Conservation (phyloP, 2,329 filamentous ascomycete genomes). For the Fusarium siculi region DNA sequence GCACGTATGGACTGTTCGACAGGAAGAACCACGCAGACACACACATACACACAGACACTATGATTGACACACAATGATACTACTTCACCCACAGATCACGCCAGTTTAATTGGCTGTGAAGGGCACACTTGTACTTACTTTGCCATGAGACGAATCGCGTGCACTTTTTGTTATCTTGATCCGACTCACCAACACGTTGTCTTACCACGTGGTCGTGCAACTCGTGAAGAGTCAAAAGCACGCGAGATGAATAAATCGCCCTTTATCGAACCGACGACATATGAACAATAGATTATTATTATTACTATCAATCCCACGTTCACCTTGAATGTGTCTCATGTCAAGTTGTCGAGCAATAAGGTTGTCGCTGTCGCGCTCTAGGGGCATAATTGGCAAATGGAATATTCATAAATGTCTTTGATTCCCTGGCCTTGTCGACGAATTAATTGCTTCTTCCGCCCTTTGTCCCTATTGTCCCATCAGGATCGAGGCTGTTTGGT, state of each 20-base stretch:
- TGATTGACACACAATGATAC: conserved; percentile 9
- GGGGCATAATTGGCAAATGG: conserved; percentile 1
- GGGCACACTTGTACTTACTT: conserved; percentile 34
- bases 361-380: background rate
- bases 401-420: conserved; percentile 19
- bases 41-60: conserved; percentile 12
- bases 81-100: conserved; percentile 24
- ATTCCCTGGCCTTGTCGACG: conserved; percentile 5
- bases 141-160: conserved; percentile 14
- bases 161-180: conserved; percentile 17
- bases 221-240: conserved; percentile 1
- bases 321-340: conserved; percentile 1
- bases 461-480: conserved; percentile 26
- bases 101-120: conserved; percentile 35
- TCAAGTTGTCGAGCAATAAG: background rate
- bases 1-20: conserved; percentile 45
- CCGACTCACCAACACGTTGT: background rate
- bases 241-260: conserved; percentile 10
- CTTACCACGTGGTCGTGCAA: conserved; percentile 3
- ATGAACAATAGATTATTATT: conserved; percentile 2
- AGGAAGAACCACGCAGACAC: conserved; percentile 29
- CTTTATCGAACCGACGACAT: conserved; percentile 6
- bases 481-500: background rate
- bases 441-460: conserved; percentile 27
- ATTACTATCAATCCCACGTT: background rate